phyloP scores from a whole-genome alignment of 106 monocot species.

The Allium cepa region DNA sequence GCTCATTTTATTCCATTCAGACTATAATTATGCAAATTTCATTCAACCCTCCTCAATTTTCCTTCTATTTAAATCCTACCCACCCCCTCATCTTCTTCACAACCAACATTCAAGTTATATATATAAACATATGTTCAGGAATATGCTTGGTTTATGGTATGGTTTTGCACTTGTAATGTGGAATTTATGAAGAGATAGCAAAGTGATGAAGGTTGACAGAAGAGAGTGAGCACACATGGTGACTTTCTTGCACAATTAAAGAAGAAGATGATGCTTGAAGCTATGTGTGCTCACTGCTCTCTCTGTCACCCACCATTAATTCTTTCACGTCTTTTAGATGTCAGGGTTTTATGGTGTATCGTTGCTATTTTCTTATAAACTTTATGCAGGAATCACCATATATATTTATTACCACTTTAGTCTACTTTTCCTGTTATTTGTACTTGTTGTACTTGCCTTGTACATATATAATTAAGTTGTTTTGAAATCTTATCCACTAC shows the following conservation, averaged over 20 bases:
- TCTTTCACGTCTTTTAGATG: background rate
- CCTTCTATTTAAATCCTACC: constrained; percentile 6
- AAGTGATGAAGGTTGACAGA: constrained; percentile 19
- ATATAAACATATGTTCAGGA: background rate
- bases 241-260: constrained; percentile 13
- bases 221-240: constrained; percentile 33
- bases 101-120: background rate
- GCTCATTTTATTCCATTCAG: constrained; percentile 7
- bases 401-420: too few relatives aligned
- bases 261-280: constrained; percentile 9
- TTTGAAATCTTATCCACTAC: too few relatives aligned
- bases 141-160: background rate
- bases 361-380: too few relatives aligned
- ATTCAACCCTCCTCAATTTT: background rate
- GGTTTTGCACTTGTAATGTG: background rate
- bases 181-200: background rate
- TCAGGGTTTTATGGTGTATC: background rate
- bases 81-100: background rate
- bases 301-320: constrained; percentile 15
- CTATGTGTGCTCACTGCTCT: constrained; percentile 26
- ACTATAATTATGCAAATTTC: background rate
- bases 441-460: too few relatives aligned
- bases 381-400: too few relatives aligned
- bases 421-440: too few relatives aligned
- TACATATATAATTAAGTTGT: too few relatives aligned